Percentiles rank a stretch among this genome's conserved stretches.
Evolutionary conservation across 73 alveolate genomes (phyloP).

Genomic region (Effrenium voratum): DNA sequence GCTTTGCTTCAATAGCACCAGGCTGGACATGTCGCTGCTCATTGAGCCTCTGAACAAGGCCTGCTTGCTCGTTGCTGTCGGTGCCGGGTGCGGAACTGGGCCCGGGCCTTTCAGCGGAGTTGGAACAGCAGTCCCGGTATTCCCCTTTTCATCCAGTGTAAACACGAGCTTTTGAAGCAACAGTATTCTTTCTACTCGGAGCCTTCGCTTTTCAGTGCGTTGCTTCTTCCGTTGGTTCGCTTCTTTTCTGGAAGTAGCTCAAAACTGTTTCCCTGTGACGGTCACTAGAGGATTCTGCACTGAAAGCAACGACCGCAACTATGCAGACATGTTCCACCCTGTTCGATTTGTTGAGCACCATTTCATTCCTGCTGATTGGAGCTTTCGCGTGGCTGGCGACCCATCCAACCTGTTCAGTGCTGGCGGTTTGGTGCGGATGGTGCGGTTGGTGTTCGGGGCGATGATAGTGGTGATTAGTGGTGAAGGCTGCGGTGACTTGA

Average conservation of each 20-base stretch:
- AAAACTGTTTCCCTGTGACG: no score
- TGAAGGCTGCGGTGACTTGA: no score
- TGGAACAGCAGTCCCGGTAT: background rate
- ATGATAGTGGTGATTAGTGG: no score
- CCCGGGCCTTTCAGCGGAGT: background rate
- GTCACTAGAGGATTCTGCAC: no score
- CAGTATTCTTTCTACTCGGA: background rate
- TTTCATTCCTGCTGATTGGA: no score
- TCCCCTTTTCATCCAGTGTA: background rate
- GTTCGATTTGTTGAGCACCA: no score
- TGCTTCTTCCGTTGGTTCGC: background rate
- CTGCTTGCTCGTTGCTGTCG: background rate
- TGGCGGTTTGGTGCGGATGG: no score
- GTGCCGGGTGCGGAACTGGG: background rate
- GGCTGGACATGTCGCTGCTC: slow-evolving; percentile 73
- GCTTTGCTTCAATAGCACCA: background rate
- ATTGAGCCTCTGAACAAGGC: slow-evolving; percentile 90
- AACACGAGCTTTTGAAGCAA: background rate
- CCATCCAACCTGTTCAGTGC: no score
- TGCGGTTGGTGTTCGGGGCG: no score
- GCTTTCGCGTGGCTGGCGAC: no score
- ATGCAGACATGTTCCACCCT: no score
- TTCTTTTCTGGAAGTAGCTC: background rate
- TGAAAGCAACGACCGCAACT: no score
- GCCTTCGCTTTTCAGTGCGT: background rate